A percentile compares a stretch with the other conserved stretches of the same genome.
Conservation (phyloP, 192 early-diverging fungal genomes). For the Podila minutissima region DNA sequence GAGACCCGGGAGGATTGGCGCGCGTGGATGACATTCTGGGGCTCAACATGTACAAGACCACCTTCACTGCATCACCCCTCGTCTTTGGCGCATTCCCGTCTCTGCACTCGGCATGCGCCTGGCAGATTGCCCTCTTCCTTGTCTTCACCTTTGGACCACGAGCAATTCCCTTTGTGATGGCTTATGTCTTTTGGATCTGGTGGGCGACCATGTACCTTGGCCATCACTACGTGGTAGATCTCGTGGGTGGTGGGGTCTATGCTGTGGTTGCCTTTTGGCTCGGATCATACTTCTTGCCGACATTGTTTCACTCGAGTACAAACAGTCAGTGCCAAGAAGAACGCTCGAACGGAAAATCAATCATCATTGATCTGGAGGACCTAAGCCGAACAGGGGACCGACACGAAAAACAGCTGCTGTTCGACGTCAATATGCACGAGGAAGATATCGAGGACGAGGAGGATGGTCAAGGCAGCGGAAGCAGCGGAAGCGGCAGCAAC, state of each 20-base stretch:
- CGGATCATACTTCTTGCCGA: slow-evolving; percentile 54
- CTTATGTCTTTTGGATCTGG: slow-evolving; percentile 78
- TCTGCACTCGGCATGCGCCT: slow-evolving; percentile 73
- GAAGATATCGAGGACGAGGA: not conserved
- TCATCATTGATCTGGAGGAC: not conserved
- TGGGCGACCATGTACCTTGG: slow-evolving; percentile 82
- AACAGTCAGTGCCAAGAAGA: not conserved
- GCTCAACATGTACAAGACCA: slow-evolving; percentile 63
- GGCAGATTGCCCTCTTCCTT: slow-evolving; percentile 69
- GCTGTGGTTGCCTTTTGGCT: slow-evolving; percentile 64
- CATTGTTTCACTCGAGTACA: slow-evolving; percentile 15
- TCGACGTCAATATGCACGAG: not conserved
- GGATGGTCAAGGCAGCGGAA: not conserved
- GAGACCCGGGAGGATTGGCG: slow-evolving; percentile 72
- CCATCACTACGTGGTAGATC: slow-evolving; percentile 79
- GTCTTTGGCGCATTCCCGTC: slow-evolving; percentile 83
- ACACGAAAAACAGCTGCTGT: slow-evolving; percentile 39
- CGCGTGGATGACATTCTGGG: slow-evolving; percentile 76
- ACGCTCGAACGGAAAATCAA: not conserved
- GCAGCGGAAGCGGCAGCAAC: slow-evolving; percentile 7
- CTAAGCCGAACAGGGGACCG: slow-evolving; percentile 7
- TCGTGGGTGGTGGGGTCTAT: slow-evolving; percentile 72
- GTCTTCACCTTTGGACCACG: slow-evolving; percentile 54
- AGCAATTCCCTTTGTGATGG: slow-evolving; percentile 49
- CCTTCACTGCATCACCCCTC: slow-evolving; percentile 75